phyloP scores from a whole-genome alignment of 495 filamentous ascomycete species.

The Xylaria grammica region DNA sequence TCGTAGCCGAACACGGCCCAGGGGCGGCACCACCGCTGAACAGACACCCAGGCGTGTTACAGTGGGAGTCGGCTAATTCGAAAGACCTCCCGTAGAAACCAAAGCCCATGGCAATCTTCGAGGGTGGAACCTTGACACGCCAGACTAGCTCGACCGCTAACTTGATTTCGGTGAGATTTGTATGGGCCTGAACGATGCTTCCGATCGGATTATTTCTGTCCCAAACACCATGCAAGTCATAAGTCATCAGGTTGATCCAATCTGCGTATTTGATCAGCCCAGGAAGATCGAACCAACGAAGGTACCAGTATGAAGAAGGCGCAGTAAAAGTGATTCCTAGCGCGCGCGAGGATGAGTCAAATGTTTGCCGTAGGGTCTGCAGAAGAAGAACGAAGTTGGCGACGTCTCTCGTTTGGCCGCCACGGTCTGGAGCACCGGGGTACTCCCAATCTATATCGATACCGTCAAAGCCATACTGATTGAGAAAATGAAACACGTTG shows the following conservation, averaged over 20 bases:
- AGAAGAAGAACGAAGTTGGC: slow-evolving; percentile 34
- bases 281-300: background rate
- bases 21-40: slow-evolving; percentile 34
- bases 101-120: slow-evolving; percentile 51
- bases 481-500: too few relatives aligned
- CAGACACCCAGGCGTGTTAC: slow-evolving; percentile 35
- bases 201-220: slow-evolving; percentile 17
- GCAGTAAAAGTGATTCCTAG: too few relatives aligned
- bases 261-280: slow-evolving; percentile 11
- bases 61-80: slow-evolving; percentile 17
- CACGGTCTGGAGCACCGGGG: slow-evolving; percentile 35
- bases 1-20: slow-evolving; percentile 35
- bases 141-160: slow-evolving; percentile 54
- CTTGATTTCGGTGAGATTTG: slow-evolving; percentile 64
- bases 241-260: slow-evolving; percentile 17
- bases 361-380: background rate
- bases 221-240: slow-evolving; percentile 16
- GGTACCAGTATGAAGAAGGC: too few relatives aligned
- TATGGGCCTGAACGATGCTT: slow-evolving; percentile 54
- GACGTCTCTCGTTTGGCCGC: slow-evolving; percentile 31
- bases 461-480: slow-evolving; percentile 26
- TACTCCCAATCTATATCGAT: slow-evolving; percentile 42
- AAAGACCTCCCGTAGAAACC: slow-evolving; percentile 60
- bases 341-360: too few relatives aligned
- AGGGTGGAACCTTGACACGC: slow-evolving; percentile 50